These are phyloP conservation scores for Myxozyma geophila DNA, from an alignment of 805 yeast species.

Conservation along the genomic window DNA sequence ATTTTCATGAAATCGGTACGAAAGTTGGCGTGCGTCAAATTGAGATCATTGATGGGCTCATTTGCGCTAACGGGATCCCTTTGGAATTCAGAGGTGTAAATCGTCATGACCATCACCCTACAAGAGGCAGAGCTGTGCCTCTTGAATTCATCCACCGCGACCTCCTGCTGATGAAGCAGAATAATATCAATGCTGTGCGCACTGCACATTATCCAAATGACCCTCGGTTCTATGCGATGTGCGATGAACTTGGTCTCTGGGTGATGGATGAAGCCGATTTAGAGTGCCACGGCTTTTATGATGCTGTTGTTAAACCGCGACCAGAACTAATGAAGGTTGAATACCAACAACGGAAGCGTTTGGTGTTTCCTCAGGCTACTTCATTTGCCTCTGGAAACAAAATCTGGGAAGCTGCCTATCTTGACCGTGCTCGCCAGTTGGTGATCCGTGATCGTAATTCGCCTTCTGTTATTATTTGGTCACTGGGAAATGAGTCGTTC, in stretches of 20 bases:
- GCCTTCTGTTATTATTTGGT: slow-evolving; percentile 48
- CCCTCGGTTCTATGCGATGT: slow-evolving; percentile 44
- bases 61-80: slow-evolving; percentile 44
- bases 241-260: slow-evolving; percentile 47
- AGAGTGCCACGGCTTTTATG: slow-evolving; percentile 48
- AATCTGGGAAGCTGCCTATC: slow-evolving; percentile 45
- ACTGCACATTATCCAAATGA: slow-evolving; percentile 49
- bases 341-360: slow-evolving; percentile 23
- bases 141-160: slow-evolving; percentile 45
- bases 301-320: slow-evolving; percentile 37
- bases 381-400: slow-evolving; percentile 44
- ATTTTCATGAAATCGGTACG: slow-evolving; percentile 35
- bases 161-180: slow-evolving; percentile 45
- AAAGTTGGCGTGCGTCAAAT: slow-evolving; percentile 45
- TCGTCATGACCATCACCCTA: slow-evolving; percentile 48
- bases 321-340: slow-evolving; percentile 13
- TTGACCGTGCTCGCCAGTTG: slow-evolving; percentile 45
- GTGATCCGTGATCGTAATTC: slow-evolving; percentile 47
- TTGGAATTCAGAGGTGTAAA: slow-evolving; percentile 46
- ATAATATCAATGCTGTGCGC: slow-evolving; percentile 48
- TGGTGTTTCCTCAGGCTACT: slow-evolving; percentile 35
- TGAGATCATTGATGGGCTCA: slow-evolving; percentile 41
- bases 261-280: slow-evolving; percentile 49
- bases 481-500: slow-evolving; percentile 49
- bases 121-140: slow-evolving; percentile 47